Base-by-base conservation (phyloP, 805 yeast species). In the Yarrowia divulgata region DNA sequence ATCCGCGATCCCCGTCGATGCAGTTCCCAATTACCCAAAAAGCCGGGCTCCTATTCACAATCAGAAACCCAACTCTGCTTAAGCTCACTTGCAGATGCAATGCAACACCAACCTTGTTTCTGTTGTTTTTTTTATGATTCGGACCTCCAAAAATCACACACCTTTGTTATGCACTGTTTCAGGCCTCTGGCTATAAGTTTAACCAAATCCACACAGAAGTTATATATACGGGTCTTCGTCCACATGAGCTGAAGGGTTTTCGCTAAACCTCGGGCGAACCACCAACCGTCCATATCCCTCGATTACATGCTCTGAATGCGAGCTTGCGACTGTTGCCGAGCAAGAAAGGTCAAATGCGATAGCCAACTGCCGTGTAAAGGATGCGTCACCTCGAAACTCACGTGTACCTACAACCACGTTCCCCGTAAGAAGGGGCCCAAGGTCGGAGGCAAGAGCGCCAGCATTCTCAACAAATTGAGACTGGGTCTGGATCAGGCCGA, bases 381-480 rank as follows among this genome's bases (percentile, higher is more conserved):
- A 13, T 60, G 66, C 52, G 66, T 60, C 34, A 18, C 42, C 34
- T 60, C 66, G 52, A 60, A 60, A 34, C 66, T 60, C 32, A 43
- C 50, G 32, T 60, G 66, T 14, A 60, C 66, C 42, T 60, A 60
- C 66, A 45, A 60, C 66, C 66, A 60, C 34, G 66, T 60, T 8
- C 66, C 66, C 37, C 66, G 66, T 6, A 60, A 60, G 13, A 60
- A 60, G 66, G 66, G 66, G 18, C 66, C 66, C 66, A 60, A 60
- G 46, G 52, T 60, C 13, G 66, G 66, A 14, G 66, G 66, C 12
- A 60, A 60, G 52, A 60, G 66, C 32, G 52, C 66, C 52, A 60
- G 66, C 34, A 60, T 60, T 14, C 52, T 60, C 50, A 60, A 60
- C 66, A 60, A 60, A 29, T 42, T 60, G 34, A 23, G 66, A 8